phyloP scores from a whole-genome alignment of 495 filamentous ascomycete species.

The Podospora appendiculata region DNA sequence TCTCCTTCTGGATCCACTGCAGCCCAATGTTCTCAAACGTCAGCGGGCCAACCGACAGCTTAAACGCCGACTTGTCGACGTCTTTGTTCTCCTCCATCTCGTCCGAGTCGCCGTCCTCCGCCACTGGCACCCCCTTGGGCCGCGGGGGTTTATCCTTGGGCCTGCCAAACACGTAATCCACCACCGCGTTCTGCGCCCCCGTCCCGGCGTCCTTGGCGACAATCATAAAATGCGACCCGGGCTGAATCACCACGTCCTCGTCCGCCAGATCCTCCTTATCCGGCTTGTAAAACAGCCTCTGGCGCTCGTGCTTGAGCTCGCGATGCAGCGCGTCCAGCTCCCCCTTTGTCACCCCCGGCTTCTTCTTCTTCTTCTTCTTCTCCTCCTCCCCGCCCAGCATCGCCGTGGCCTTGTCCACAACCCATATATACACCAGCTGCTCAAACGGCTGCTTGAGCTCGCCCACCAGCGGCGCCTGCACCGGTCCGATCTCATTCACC shows the following conservation, averaged over 20 bases:
- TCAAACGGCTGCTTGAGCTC: constrained; percentile 31
- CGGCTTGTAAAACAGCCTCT: neutral
- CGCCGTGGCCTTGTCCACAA: neutral
- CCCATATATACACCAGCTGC: constrained; percentile 23
- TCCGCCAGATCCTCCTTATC: neutral
- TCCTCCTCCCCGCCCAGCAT: neutral
- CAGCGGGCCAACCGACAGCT: constrained; percentile 6
- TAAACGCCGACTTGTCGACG: neutral
- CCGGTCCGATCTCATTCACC: neutral
- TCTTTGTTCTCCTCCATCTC: neutral
- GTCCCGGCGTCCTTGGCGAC: neutral
- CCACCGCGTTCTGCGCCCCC: neutral
- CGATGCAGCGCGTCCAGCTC: neutral
- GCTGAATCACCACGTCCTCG: neutral
- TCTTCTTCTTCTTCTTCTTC: neutral
- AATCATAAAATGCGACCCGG: constrained; percentile 1
- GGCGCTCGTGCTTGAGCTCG: neutral
- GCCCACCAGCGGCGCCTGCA: constrained; percentile 19
- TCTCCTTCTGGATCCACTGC: constrained; percentile 13
- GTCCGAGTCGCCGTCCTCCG: neutral
- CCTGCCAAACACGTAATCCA: constrained; percentile 25
- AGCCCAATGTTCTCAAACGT: constrained; percentile 26
- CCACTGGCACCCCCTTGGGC: neutral
- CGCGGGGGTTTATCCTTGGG: neutral
- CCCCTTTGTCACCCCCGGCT: neutral